Evolutionary conservation across 108 stramenopile genomes (phyloP).

Genomic region (Nitzschia palea): DNA sequence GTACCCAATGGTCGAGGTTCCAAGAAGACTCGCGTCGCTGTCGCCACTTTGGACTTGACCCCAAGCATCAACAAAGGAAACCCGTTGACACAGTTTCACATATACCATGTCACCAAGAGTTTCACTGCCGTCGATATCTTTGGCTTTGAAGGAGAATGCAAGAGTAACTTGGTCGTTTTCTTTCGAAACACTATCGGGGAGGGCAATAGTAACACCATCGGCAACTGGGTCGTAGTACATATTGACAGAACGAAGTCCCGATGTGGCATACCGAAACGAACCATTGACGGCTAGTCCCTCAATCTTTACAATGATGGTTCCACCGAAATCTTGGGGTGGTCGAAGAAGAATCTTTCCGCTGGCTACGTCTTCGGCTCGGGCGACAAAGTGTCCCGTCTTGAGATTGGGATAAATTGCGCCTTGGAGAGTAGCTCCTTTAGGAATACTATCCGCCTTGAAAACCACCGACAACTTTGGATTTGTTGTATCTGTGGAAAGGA

Average conservation of each 20-base stretch:
- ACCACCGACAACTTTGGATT: not conserved
- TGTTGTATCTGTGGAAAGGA: too few relatives aligned
- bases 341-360: not conserved
- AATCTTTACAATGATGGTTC: not conserved
- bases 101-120: not conserved
- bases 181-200: not conserved
- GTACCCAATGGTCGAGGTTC: not conserved
- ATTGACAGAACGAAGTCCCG: not conserved
- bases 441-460: not conserved
- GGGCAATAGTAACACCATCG: not conserved
- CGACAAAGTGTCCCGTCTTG: not conserved
- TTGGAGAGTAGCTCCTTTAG: not conserved
- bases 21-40: not conserved
- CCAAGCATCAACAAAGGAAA: not conserved
- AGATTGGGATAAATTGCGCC: not conserved
- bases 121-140: conserved; percentile 8
- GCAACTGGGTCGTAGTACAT: conserved; percentile 7
- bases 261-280: not conserved
- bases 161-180: not conserved
- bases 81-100: not conserved
- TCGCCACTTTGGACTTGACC: not conserved
- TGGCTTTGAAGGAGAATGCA: not conserved
- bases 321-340: not conserved
- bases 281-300: not conserved
- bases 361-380: not conserved